Base-by-base conservation (phyloP, 75 land plant genomes). In the Larix kaempferi region DNA sequence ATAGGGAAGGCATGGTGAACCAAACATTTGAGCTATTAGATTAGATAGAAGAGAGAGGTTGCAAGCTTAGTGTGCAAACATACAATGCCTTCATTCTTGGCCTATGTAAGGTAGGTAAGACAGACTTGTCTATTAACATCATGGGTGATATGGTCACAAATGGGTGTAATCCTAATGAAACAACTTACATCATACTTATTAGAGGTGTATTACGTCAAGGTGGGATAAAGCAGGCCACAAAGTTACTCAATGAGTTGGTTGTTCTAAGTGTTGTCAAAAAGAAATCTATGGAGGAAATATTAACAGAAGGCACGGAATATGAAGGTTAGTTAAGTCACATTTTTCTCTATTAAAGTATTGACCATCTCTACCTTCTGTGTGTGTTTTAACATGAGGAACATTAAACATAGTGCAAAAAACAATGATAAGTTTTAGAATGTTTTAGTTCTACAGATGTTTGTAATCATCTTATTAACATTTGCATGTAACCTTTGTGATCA, bases 161-260 rank as follows among this genome's bases (percentile, higher is more conserved):
- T 57, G 89, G 91, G 1, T 84, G 78, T 62, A 33, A 77, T 56
- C 91, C 89, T 2, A 90, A 89, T 82, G 90, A 90, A 33, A 82
- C 80, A 3, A 89, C 93, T 19, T 93, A 90, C 56, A 72, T 82
- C 11, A 85, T 83, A 33, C 7, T 93, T 1, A 87, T 90, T 37
- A 88, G 82, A 79, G 93, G 95, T 22, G 78, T 93, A 63, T 81
- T 78, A 11, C 85, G 82, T 67, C 80, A 85, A 76, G 91, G 91
- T 2, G 27, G 80, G 41, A 71, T 73, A 0, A 77, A 75, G 4
- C 84, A 88, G 74, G 93, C 93, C 21, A 49, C 83, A 65, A 78
- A 83, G 60, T 58, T 88, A 39, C 57, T 83, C 3, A 67, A 80
- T 49, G 80, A 82, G 63, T 65, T 89, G 78, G n/a, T 57, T 61